These are phyloP conservation scores for Prunus salicina DNA, from an alignment of 306 rosid species.

Conservation along the genomic window DNA sequence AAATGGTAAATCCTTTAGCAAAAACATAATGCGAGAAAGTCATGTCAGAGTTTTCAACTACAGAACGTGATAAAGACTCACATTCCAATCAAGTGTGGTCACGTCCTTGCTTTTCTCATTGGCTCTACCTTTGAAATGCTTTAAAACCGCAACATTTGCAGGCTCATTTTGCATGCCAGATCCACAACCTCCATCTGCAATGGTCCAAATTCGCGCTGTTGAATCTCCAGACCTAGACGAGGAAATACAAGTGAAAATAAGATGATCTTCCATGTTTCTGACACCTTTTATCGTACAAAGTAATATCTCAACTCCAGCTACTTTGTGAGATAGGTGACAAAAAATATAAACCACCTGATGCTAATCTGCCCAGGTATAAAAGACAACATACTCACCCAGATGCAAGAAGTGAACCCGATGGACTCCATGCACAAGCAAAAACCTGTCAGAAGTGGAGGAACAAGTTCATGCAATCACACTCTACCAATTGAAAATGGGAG, in stretches of 20 bases:
- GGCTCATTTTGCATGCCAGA: conserved; percentile 36
- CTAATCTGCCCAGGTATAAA: not conserved
- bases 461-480: not conserved
- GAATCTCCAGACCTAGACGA: conserved; percentile 67
- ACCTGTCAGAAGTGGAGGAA: conserved; percentile 36
- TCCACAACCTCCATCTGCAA: conserved; percentile 36
- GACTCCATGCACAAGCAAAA: conserved; percentile 79
- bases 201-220: conserved; percentile 67
- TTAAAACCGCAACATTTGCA: conserved; percentile 40
- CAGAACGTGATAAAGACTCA: conserved; percentile 26
- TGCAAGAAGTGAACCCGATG: conserved; percentile 64
- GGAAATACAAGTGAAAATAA: not conserved
- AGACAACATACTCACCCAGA: conserved; percentile 54
- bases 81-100: conserved; percentile 80
- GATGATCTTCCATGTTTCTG: not conserved
- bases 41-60: not conserved
- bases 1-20: not conserved
- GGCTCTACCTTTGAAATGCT: conserved; percentile 54
- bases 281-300: not conserved
- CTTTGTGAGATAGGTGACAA: not conserved
- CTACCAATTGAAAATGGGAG: not conserved
- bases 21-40: not conserved
- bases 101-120: conserved; percentile 70
- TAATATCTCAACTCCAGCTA: not conserved
- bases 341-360: not conserved